Conservation (phyloP, 768 basidiomycete genomes). For the Rhodotorula graminis region DNA sequence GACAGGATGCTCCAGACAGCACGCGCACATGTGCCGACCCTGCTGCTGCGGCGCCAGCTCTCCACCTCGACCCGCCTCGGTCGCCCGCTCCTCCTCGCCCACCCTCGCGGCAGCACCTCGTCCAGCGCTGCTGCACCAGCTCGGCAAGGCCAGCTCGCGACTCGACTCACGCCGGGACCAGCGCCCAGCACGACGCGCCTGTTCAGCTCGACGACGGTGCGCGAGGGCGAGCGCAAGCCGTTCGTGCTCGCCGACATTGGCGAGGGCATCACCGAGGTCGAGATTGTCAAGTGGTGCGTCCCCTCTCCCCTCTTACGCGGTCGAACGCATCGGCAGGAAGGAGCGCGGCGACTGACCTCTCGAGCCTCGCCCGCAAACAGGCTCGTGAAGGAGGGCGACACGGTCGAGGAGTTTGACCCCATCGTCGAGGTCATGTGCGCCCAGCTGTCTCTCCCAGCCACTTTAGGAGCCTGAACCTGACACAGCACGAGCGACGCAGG, state of each 20-base stretch:
- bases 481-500: too few species aligned
- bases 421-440: conserved; percentile 63
- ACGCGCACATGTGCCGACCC: too few species aligned
- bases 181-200: neutral
- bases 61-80: neutral
- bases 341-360: neutral
- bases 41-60: too few species aligned
- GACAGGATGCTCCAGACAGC: too few species aligned
- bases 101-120: too few species aligned
- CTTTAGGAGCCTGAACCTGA: too few species aligned
- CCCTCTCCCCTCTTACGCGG: neutral
- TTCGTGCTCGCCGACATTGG: conserved; percentile 54
- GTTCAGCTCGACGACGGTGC: neutral
- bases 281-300: conserved; percentile 76
- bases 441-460: neutral
- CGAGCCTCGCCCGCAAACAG: conserved; percentile 47
- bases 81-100: neutral
- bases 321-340: neutral
- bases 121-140: too few species aligned
- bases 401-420: conserved; percentile 58
- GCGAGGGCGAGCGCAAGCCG: conserved; percentile 8
- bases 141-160: too few species aligned
- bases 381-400: conserved; percentile 58
- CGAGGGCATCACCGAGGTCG: conserved; percentile 85
- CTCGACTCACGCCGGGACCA: too few species aligned